Evolutionary conservation across 2,329 filamentous ascomycete species (phyloP), one percentile per base, ranked within the genome.

Genomic region (Exophiala dermatitidis): DNA sequence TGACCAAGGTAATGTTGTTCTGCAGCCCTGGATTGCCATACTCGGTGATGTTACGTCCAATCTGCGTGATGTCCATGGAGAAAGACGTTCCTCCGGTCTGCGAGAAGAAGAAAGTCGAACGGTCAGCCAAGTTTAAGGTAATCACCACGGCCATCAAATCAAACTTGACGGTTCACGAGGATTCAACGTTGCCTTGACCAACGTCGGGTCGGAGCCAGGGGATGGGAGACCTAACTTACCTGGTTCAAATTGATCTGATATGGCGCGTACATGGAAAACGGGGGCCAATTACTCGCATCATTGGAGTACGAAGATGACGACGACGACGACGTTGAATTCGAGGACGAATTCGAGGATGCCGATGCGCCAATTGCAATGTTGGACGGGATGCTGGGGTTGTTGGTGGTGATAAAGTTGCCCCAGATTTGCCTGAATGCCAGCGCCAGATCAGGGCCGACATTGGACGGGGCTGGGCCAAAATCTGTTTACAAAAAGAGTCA

Each of bases 361-460:
- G 62, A 65, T 2, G 63, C 56, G 0, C 64, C 61, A n/a, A 65
- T 55, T 2, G 62, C 65, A 31, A 69, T 65, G 2, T 48, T 55
- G 9, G 64, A 46, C 3, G 64, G 63, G 30, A 77, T 73, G 0
- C 68, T 67, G 0, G 75, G 74, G 33, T 71, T 66, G 32, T 69
- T 67, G 3, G 62, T 59, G 2, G 69, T 69, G 37, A 78, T 66
- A 58, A 78, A 78, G 56, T 71, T 75, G 1, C 75, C 75, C 69
- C 69, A 73, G 2, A 74, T 72, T 49, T 66, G 69, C 54, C 71
- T 70, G 48, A 76, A 70, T 0, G 72, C 72, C 32, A 62, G 63
- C 4, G 60, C 63, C 43, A 74, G 69, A 26, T 67, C 68, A 65
- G 57, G 61, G 55, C 58, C 48, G 63, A 63, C 32, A 58, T 62